Conservation (phyloP, 2,329 filamentous ascomycete genomes). For the Apiospora marii region DNA sequence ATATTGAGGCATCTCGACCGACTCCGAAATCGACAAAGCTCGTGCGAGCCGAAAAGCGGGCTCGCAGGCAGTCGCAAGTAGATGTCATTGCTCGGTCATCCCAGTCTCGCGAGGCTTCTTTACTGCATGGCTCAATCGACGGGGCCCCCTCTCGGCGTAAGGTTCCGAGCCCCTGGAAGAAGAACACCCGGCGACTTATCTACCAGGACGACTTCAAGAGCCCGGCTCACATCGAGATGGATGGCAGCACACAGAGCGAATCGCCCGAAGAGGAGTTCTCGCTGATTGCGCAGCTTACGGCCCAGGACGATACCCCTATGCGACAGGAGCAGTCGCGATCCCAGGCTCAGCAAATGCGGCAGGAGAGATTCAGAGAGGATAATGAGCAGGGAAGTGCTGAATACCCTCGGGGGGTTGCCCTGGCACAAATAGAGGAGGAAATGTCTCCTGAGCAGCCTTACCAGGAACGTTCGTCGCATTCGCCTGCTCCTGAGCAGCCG, state of each 20-base stretch:
- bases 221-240: conserved; percentile 44
- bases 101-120: conserved; percentile 29
- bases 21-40: conserved; percentile 44
- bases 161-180: conserved; percentile 52
- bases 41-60: conserved; percentile 30
- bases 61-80: conserved; percentile 30
- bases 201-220: conserved; percentile 44
- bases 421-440: background rate
- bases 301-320: background rate
- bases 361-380: background rate
- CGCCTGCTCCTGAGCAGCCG: background rate
- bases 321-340: background rate
- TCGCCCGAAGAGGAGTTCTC: conserved; percentile 16
- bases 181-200: conserved; percentile 40
- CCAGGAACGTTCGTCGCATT: background rate
- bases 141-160: conserved; percentile 39
- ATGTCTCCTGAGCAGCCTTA: background rate
- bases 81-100: conserved; percentile 9
- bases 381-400: background rate
- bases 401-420: background rate
- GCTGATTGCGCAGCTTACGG: conserved; percentile 2
- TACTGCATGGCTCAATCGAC: conserved; percentile 26
- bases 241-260: conserved; percentile 27
- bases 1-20: conserved; percentile 61
- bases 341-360: background rate